Evolutionary conservation across 441 rosid species (phyloP).

Genomic region (Codiaeum variegatum): DNA sequence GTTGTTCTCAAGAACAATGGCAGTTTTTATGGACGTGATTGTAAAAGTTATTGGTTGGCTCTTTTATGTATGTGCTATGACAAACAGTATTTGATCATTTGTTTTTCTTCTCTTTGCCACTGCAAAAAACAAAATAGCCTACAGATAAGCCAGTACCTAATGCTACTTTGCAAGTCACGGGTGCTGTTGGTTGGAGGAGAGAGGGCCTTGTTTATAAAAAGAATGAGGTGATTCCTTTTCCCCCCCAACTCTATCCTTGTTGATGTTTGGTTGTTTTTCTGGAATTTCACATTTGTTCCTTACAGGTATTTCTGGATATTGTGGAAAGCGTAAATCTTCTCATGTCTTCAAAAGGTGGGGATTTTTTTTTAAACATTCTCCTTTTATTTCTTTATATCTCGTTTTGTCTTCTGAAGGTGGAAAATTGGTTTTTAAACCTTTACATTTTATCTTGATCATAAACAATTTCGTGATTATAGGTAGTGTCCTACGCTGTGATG

Average conservation of each 20-base stretch:
- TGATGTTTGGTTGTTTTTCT: slow-evolving; percentile 11
- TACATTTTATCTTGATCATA: slow-evolving; percentile 15
- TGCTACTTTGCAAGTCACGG: slow-evolving; percentile 98
- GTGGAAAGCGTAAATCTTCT: slow-evolving; percentile 98
- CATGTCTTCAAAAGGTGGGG: slow-evolving; percentile 92
- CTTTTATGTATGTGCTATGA: slow-evolving; percentile 8
- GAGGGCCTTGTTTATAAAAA: slow-evolving; percentile 95
- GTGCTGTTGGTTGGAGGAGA: slow-evolving; percentile 99
- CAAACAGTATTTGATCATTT: slow-evolving; percentile 2
- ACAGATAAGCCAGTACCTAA: slow-evolving; percentile 90
- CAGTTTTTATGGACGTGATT: not conserved
- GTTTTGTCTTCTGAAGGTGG: slow-evolving; percentile 92
- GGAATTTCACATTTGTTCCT: slow-evolving; percentile 18
- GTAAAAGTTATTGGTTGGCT: not conserved
- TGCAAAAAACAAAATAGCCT: slow-evolving; percentile 43
- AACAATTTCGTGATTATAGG: slow-evolving; percentile 44
- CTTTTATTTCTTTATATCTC: slow-evolving; percentile 27
- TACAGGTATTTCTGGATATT: slow-evolving; percentile 92
- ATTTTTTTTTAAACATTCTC: not conserved
- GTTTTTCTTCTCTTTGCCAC: slow-evolving; percentile 7
- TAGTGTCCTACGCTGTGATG: slow-evolving; percentile 92
- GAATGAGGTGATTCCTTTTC: slow-evolving; percentile 64
- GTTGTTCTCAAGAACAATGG: not conserved
- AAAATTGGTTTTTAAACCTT: not conserved
- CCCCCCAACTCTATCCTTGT: slow-evolving; percentile 7